phyloP scores from a whole-genome alignment of 148 eudicot genomes.

The Selenicereus undatus region DNA sequence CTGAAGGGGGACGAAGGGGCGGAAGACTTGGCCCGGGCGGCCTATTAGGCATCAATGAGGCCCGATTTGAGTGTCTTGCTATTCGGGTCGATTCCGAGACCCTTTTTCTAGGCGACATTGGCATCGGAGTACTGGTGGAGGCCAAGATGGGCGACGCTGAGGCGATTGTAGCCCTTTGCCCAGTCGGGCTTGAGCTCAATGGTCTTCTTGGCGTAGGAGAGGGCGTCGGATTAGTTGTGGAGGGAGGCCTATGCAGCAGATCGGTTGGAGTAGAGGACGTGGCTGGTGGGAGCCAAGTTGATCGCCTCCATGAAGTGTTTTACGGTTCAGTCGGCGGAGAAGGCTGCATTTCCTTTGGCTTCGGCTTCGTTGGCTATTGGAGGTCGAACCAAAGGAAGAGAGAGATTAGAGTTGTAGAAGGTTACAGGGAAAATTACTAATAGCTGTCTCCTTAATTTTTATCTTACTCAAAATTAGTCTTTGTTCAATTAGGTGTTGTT shows the following conservation, averaged over 20 bases:
- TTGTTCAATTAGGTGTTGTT: too few relatives aligned
- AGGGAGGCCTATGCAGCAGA: slow-evolving; percentile 86
- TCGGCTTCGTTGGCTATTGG: slow-evolving; percentile 89
- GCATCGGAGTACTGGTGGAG: slow-evolving; percentile 50
- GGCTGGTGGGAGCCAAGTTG: slow-evolving; percentile 60
- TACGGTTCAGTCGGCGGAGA: slow-evolving; percentile 66
- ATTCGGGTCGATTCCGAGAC: slow-evolving; percentile 70
- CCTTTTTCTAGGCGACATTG: slow-evolving; percentile 57
- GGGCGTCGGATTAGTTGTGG: slow-evolving; percentile 51
- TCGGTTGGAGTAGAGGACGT: slow-evolving; percentile 88
- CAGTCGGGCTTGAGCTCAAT: slow-evolving; percentile 83
- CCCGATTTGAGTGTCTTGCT: slow-evolving; percentile 77
- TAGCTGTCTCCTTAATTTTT: too few relatives aligned
- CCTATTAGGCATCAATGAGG: slow-evolving; percentile 52
- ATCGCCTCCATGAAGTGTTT: slow-evolving; percentile 77
- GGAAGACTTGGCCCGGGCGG: slow-evolving; percentile 18
- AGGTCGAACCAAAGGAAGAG: neutral
- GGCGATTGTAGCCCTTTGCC: slow-evolving; percentile 80
- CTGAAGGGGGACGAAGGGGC: slow-evolving; percentile 50
- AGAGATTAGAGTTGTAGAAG: neutral
- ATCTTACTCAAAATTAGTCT: too few relatives aligned
- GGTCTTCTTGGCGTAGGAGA: slow-evolving; percentile 75
- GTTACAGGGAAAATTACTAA: too few relatives aligned
- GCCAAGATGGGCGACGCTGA: slow-evolving; percentile 72
- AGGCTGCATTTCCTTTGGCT: slow-evolving; percentile 92